These are phyloP conservation scores for Paramecium bursaria DNA, from an alignment of 73 alveolate species.

Conservation along the genomic window DNA sequence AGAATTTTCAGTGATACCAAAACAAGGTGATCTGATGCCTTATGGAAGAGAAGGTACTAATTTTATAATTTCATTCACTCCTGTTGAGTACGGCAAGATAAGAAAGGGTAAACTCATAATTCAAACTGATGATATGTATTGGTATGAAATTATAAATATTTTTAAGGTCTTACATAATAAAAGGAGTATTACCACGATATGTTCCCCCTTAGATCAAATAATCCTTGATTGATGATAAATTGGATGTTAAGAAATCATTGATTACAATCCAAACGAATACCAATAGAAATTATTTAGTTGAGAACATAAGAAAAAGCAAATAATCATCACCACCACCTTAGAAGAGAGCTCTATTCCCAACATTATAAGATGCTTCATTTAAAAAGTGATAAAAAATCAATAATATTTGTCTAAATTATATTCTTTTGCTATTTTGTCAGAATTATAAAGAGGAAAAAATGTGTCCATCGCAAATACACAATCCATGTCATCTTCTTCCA, in stretches of 20 bases:
- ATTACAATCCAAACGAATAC: neutral
- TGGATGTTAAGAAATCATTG: slow-evolving; percentile 3
- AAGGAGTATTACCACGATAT: slow-evolving; percentile 66
- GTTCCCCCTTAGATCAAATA: slow-evolving; percentile 64
- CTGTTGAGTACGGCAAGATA: slow-evolving; percentile 98
- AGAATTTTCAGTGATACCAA: slow-evolving; percentile 95
- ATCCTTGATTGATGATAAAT: slow-evolving; percentile 60
- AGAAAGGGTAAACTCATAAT: slow-evolving; percentile 92
- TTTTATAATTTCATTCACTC: slow-evolving; percentile 94
- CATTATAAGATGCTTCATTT: no score
- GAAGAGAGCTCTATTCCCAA: no score
- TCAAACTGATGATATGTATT: slow-evolving; percentile 98
- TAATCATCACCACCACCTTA: slow-evolving; percentile 58
- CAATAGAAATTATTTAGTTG: slow-evolving; percentile 45
- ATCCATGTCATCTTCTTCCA: slow-evolving; percentile 27
- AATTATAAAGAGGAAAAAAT: slow-evolving; percentile 8
- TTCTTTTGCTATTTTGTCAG: slow-evolving; percentile 1
- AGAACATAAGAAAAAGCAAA: slow-evolving; percentile 30
- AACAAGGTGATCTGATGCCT: slow-evolving; percentile 94
- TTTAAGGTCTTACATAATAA: slow-evolving; percentile 61
- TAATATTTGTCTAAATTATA: no score
- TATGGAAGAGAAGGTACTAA: slow-evolving; percentile 92
- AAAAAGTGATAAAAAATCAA: no score
- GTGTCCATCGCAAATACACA: neutral
- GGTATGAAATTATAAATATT: slow-evolving; percentile 68